Base-by-base conservation (phyloP, 305 asterid species). In the Euphrasia arctica region DNA sequence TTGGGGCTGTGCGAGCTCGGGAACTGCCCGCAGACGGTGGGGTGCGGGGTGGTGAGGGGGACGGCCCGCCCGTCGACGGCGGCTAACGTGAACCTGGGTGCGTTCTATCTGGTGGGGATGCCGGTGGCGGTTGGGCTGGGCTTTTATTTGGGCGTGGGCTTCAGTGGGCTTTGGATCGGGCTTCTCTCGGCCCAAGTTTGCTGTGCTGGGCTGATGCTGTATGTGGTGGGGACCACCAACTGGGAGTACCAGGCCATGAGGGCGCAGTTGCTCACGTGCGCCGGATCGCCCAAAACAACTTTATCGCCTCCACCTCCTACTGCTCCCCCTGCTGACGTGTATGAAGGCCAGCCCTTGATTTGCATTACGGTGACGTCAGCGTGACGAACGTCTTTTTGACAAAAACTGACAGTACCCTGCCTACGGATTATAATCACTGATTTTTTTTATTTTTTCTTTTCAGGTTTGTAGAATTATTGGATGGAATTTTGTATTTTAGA, bases 21-120 rank as follows among this genome's bases (percentile, higher is more conserved):
- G 32, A 89, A 89, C 77, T 89, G 93, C 72, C 96, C 96, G 5
- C 96, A 89, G 78, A 89, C 96, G 28, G 88, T 89, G 6, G 95
- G 93, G 14, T 89, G 96, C 56, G 96, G 95, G 73, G 89, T 89
- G 4, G 79, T 89, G 13, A 77, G 96, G 1, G 96, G 96, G 71
- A 86, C 89, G 3, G 96, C 95, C 2, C 81, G 95, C 15, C 90
- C 88, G 8, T 65, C 88, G 39, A 80, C 85, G 4, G 96, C 96
- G 11, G 96, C 96, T 1, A 83, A 86, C n/a, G 96, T 89, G 77
- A 89, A 86, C 77, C 82, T 89, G 1, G 90, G 96, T 1, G 96
- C 96, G 10, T 89, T 89, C 52, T 89, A 89, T 63, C 67, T 86
- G 9, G 93, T 89, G 54, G 96, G 96, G 4, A 84, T 83, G 96